Evolutionary conservation across 2,329 filamentous ascomycete species (phyloP), one percentile per base, ranked within the genome.

Genomic region (Gnomoniopsis smithogilvyi): DNA sequence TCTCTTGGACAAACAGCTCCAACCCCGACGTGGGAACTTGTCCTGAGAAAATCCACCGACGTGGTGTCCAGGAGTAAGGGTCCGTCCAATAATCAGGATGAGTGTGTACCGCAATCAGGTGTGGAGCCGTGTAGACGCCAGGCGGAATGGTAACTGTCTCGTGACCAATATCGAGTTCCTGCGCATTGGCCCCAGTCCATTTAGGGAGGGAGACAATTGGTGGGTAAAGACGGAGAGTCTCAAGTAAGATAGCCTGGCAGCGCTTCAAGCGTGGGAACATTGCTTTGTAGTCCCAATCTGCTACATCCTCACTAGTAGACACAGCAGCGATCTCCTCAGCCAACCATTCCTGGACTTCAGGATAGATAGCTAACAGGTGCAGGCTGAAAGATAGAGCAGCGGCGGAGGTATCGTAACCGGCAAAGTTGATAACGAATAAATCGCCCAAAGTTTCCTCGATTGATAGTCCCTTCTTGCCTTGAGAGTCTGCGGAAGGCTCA

Each of bases 341-440:
- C 0, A 77, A 49, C 11, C 67, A 51, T 6, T 55, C 56, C 57
- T 78, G 74, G 3, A 68, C 60, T 2, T 67, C 64, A 0, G 63
- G 68, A 56, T 77, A 46, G 2, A 69, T 67, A 1, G 76, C 76
- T 0, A 81, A 65, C 50, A 77, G 74, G 1, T 78, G 66, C 0
- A 76, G 62, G n/a, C 68, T 72, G 77, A 78, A 81, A 0, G 74
- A 73, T 0, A 79, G 51, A 1, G 65, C 63, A 26, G 64, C 64
- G 10, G 67, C 67, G 2, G 67, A 69, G 6, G 68, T 69, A 46
- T 70, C 67, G 36, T 70, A 64, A 21, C 68, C 68, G 2, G 67
- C 67, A 15, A 70, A 70, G 46, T 68, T 69, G 56, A 68, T 62
- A 19, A 70, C 62, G 36, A 70, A 71, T n/a, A 69, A 57, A 26